Evolutionary conservation across 1,284 basidiomycete species (phyloP), one percentile per base, ranked within the genome.

Genomic region (Hymenochaete sp.): DNA sequence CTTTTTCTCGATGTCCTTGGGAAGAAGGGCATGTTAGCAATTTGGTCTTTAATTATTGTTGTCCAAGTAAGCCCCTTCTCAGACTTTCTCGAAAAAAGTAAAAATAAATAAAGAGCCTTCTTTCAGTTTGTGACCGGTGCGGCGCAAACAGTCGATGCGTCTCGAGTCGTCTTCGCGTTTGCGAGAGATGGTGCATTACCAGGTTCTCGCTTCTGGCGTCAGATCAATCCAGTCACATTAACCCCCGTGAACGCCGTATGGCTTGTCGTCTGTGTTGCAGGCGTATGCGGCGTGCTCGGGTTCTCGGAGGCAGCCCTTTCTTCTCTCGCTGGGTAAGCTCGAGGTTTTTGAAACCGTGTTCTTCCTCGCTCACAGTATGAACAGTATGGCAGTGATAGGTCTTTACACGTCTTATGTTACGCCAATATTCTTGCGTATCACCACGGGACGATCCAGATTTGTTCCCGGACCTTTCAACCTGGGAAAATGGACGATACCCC

Each of bases 201-300:
- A 3, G 78, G 79, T 7, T 83, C 82, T 16, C 67, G 69, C 10
- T 78, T 68, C 66, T 79, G 77, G 79, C 81, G 81, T 54, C 62
- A 60, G 45, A 69, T 84, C 41, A 79, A 79, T 52, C 55, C 43
- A 5, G 55, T 58, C 48, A 82, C 79, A 5, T 71, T 74, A 52
- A 84, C 82, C 1, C 81, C 82, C 0, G 79, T 84, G 11, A 75
- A 82, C 52, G 81, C 81, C 1, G 81, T 81, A 3, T 84, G 82
- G 81, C 66, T 83, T 32, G 81, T 82, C n/a, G 79, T 83, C 61
- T 59, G 63, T 24, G 56, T 64, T 22, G 62, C 80, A 2, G 76
- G 66, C 1, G 53, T 85, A 16, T 76, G 75, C 41, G 82, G 81
- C 13, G 58, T 82, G 2, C 62, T 85, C 2, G 79, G 81, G 0